These are phyloP conservation scores for Hyaloscypha finlandica DNA, from an alignment of 495 filamentous ascomycete genomes.

Conservation along the genomic window DNA sequence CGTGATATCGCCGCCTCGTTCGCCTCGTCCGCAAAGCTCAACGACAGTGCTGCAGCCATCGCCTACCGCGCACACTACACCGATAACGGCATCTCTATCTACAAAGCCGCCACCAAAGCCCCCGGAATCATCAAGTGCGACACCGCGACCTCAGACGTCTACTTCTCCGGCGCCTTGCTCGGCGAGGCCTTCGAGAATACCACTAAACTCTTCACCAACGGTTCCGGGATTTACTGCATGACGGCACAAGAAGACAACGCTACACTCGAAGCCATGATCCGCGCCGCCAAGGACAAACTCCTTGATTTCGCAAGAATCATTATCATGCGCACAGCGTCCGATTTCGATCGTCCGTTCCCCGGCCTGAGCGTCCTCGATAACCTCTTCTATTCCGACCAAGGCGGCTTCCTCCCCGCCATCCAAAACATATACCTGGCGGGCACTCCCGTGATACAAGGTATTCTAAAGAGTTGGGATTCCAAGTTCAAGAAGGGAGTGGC, in stretches of 20 bases:
- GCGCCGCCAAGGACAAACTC: slow-evolving; percentile 52
- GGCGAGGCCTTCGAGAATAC: slow-evolving; percentile 66
- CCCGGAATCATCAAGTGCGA: slow-evolving; percentile 69
- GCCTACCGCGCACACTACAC: slow-evolving; percentile 63
- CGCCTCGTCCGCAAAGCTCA: slow-evolving; percentile 56
- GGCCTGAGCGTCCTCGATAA: slow-evolving; percentile 55
- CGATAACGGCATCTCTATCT: slow-evolving; percentile 38
- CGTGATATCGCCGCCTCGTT: slow-evolving; percentile 56
- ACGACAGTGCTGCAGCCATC: slow-evolving; percentile 52
- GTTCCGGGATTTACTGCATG: slow-evolving; percentile 66
- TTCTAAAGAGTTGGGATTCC: slow-evolving; percentile 59
- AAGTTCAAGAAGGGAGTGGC: slow-evolving; percentile 61
- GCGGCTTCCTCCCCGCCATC: slow-evolving; percentile 59
- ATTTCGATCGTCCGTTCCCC: slow-evolving; percentile 71
- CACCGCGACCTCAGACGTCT: slow-evolving; percentile 70
- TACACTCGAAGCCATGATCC: slow-evolving; percentile 65
- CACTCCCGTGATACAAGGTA: slow-evolving; percentile 66
- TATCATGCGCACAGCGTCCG: slow-evolving; percentile 70
- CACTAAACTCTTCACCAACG: slow-evolving; percentile 66
- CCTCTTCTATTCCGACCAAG: slow-evolving; percentile 59
- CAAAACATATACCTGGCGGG: slow-evolving; percentile 70
- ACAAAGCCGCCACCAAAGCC: slow-evolving; percentile 49
- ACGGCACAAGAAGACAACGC: slow-evolving; percentile 78
- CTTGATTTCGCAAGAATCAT: slow-evolving; percentile 71
- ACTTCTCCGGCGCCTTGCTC: slow-evolving; percentile 64